These are phyloP conservation scores for Backusella westeae DNA, from an alignment of 192 early-diverging fungal genomes.

Conservation along the genomic window DNA sequence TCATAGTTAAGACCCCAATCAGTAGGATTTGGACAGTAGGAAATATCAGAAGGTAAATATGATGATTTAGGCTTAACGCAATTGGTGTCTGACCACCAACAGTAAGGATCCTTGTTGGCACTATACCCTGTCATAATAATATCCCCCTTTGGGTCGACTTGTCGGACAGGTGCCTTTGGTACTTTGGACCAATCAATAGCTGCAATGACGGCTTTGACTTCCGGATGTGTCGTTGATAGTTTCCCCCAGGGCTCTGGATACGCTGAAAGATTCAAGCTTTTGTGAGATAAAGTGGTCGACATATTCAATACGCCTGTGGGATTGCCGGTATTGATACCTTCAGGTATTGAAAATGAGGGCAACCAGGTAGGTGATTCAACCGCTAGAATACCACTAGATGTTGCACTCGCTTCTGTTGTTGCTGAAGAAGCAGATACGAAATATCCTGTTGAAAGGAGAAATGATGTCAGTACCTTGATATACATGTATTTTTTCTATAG, in stretches of 20 bases:
- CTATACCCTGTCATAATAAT: slow-evolving; percentile 33
- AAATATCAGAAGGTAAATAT: slow-evolving; percentile 43
- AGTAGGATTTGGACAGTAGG: slow-evolving; percentile 28
- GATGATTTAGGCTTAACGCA: slow-evolving; percentile 35
- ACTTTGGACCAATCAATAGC: slow-evolving; percentile 25
- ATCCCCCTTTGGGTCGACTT: slow-evolving; percentile 17
- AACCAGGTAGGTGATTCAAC: slow-evolving; percentile 27
- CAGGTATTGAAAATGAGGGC: not conserved
- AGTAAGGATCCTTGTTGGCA: slow-evolving; percentile 22
- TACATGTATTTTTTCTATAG: not conserved
- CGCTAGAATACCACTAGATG: slow-evolving; percentile 8
- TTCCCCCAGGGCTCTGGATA: slow-evolving; percentile 29
- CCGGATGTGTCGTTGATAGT: slow-evolving; percentile 32
- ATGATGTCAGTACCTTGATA: not conserved
- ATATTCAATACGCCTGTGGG: slow-evolving; percentile 12
- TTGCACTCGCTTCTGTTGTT: not conserved
- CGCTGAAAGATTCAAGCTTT: not conserved
- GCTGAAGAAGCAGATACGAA: not conserved
- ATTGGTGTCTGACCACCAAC: slow-evolving; percentile 32
- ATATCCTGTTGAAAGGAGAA: not conserved
- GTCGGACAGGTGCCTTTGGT: slow-evolving; percentile 15
- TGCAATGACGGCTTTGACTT: slow-evolving; percentile 18
- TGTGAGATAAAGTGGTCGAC: not conserved
- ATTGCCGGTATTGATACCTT: not conserved
- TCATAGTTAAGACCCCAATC: slow-evolving; percentile 44